Evolutionary conservation across 78 protist genomes (phyloP).

Genomic region (Dictyostelium capitatum): DNA sequence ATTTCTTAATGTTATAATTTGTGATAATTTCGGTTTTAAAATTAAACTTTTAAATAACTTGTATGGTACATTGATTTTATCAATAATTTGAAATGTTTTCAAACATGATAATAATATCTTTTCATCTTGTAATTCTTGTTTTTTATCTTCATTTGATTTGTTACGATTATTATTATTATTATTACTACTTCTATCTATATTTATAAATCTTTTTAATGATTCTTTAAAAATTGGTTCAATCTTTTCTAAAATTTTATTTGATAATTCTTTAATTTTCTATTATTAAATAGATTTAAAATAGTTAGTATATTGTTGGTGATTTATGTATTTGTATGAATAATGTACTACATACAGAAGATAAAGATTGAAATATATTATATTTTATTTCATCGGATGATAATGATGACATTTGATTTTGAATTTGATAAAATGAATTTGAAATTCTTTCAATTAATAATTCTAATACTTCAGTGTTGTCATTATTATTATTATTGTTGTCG

Average conservation of each 20-base stretch:
- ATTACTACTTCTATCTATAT: not conserved
- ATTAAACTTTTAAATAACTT: constrained; percentile 30
- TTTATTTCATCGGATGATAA: constrained; percentile 44
- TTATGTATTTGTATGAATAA: no score
- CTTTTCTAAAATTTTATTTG: constrained; percentile 40
- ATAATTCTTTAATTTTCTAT: constrained; percentile 53
- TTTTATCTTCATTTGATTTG: not conserved
- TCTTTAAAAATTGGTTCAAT: constrained; percentile 69
- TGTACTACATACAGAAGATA: constrained; percentile 30
- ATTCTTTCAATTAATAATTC: constrained; percentile 54
- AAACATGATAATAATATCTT: constrained; percentile 38
- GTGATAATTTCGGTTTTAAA: constrained; percentile 34
- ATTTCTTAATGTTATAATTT: constrained; percentile 13
- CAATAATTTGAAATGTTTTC: constrained; percentile 32
- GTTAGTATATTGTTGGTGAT: not conserved
- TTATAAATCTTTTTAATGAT: constrained; percentile 5
- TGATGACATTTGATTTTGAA: constrained; percentile 55
- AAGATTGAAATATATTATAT: constrained; percentile 30
- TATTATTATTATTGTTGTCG: not conserved
- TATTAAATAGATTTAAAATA: not conserved
- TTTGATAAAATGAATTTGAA: constrained; percentile 71
- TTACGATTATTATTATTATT: not conserved
- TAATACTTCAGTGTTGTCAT: not conserved
- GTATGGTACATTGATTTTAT: constrained; percentile 42
- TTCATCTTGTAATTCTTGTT: not conserved